A percentile compares a stretch with the other conserved stretches of the same genome.
These are phyloP conservation scores for Rhizophagus prolifer DNA, from an alignment of 192 early-diverging fungal genomes.

Conservation along the genomic window DNA sequence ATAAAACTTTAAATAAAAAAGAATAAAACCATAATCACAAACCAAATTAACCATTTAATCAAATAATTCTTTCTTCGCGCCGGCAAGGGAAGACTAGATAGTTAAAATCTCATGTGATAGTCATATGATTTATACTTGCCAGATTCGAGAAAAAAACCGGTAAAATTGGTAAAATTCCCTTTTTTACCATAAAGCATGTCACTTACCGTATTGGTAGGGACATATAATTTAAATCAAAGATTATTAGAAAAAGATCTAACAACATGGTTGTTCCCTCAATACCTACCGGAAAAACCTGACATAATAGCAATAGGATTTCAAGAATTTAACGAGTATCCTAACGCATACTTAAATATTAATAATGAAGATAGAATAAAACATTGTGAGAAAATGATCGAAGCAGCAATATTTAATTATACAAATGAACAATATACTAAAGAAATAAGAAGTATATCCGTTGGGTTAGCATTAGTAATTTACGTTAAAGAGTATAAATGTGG, in stretches of 20 bases:
- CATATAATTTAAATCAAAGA: slow-evolving; percentile 43
- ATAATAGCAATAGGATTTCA: slow-evolving; percentile 47
- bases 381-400: slow-evolving; percentile 32
- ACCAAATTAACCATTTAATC: no score
- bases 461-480: slow-evolving; percentile 41
- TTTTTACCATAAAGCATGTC: neutral
- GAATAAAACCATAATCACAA: no score
- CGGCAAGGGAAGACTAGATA: no score
- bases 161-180: no score
- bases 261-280: slow-evolving; percentile 40
- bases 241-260: slow-evolving; percentile 39
- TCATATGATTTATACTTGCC: no score
- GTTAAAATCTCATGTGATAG: neutral
- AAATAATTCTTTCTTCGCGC: no score
- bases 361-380: slow-evolving; percentile 28
- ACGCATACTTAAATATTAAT: slow-evolving; percentile 37
- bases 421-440: slow-evolving; percentile 37
- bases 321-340: slow-evolving; percentile 40
- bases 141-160: no score
- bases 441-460: slow-evolving; percentile 32
- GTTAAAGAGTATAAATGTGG: slow-evolving; percentile 34
- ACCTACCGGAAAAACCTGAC: slow-evolving; percentile 37
- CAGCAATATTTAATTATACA: slow-evolving; percentile 33
- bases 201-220: slow-evolving; percentile 38
- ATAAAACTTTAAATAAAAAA: no score